Evolutionary conservation across 2,329 filamentous ascomycete species (phyloP), one percentile per base, ranked within the genome.

Genomic region (Sporothrix schenckii): DNA sequence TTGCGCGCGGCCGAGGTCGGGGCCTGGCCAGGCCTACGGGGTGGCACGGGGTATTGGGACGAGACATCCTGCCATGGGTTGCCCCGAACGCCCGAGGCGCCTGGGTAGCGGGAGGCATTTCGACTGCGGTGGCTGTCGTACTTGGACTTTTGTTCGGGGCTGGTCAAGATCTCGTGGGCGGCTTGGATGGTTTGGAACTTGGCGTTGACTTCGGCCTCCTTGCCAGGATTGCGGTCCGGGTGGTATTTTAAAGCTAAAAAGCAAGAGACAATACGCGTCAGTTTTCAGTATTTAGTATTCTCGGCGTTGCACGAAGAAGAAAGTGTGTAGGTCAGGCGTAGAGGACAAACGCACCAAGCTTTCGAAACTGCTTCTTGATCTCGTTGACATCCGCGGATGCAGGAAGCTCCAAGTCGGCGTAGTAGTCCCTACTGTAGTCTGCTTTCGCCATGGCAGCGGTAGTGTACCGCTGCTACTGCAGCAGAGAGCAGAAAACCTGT

Each of bases 121-220:
- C 78, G 80, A 34, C 77, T 77, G 66, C 83, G 80, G 41, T 82
- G 80, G 14, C 82, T 81, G 76, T 88, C 86, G 72, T 88, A 87
- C 69, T 85, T 86, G 41, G 81, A 78, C 72, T 83, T 87, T 69
- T 81, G 78, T 2, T 81, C 79, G 0, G 84, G 81, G 71, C 87
- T 85, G 34, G 81, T 83, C 16, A 89, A 79, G 68, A 97, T 85
- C 78, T 97, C 93, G 77, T 96, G 90, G 27, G 93, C 93, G 4
- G 91, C 88, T 79, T 96, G 92, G 65, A 97, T 96, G 66, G 90
- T 87, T 79, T 96, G 92, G 77, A 97, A 97, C 77, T 92, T 91
- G 44, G 90, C 85, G 74, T 92, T 92, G 77, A 91, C 91, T 77
- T 94, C 92, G 70, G 87, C 81, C 80, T 97, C 93, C 76, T 87